phyloP scores from a whole-genome alignment of 148 eudicot genomes.

The Euryodendron excelsum region DNA sequence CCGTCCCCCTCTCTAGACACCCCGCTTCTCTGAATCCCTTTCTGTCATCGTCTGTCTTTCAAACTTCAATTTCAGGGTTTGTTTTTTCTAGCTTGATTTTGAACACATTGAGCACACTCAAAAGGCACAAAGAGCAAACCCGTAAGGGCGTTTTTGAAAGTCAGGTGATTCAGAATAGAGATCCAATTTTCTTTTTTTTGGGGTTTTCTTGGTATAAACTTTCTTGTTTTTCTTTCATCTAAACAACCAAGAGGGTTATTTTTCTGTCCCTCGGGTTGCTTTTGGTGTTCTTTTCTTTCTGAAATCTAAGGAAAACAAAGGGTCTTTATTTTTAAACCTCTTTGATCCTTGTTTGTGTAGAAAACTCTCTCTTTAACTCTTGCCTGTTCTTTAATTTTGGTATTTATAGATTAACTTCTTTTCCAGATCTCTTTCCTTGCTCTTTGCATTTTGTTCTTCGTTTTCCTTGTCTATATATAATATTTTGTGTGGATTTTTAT shows the following conservation, averaged over 20 bases:
- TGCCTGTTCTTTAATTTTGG: conserved; percentile 25
- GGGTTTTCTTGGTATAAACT: conserved; percentile 1
- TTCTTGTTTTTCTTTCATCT: background rate
- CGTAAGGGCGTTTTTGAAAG: conserved; percentile 40
- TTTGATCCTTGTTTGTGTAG: conserved; percentile 21
- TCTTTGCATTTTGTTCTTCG: background rate
- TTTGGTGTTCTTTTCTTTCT: conserved; percentile 10
- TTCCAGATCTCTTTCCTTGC: conserved; percentile 4
- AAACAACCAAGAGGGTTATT: conserved; percentile 32
- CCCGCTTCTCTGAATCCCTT: conserved; percentile 59
- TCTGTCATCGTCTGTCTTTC: conserved; percentile 56
- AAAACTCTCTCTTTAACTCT: conserved; percentile 18
- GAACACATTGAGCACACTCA: conserved; percentile 7
- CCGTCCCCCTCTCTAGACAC: conserved; percentile 18
- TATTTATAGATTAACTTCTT: background rate
- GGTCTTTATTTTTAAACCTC: conserved; percentile 24
- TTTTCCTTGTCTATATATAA: background rate
- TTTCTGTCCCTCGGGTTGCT: conserved; percentile 31
- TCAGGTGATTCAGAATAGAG: conserved; percentile 57
- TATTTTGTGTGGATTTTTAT: background rate
- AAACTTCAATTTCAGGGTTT: conserved; percentile 28
- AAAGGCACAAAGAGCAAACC: conserved; percentile 10
- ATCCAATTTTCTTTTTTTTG: conserved; percentile 18
- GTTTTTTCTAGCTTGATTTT: conserved; percentile 23
- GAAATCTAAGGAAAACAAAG: conserved; percentile 13